These are phyloP conservation scores for Pharus latifolius DNA, from an alignment of 176 grass and related monocot genomes.

Conservation along the genomic window DNA sequence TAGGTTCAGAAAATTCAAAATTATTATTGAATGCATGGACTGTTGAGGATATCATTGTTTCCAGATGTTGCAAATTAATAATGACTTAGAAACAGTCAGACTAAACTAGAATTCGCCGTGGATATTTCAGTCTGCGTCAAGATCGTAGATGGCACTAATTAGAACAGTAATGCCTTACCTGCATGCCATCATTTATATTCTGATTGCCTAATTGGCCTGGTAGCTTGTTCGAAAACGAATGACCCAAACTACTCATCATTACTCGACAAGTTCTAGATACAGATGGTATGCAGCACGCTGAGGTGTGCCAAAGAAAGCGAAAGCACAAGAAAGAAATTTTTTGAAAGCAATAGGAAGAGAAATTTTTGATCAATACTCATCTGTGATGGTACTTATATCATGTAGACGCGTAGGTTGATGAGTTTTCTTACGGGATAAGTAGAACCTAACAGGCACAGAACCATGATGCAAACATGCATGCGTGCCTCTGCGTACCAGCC, in stretches of 20 bases:
- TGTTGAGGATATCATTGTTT: too few relatives aligned
- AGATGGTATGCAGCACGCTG: not conserved
- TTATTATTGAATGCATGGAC: too few relatives aligned
- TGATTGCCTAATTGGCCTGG: not conserved
- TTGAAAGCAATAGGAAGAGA: too few relatives aligned
- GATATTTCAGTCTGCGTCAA: not conserved
- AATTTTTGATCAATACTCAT: too few relatives aligned
- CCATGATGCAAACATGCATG: too few relatives aligned
- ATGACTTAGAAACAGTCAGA: not conserved
- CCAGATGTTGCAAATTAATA: not conserved
- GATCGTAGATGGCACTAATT: not conserved
- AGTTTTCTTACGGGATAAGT: too few relatives aligned
- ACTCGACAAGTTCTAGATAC: not conserved
- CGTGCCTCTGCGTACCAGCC: too few relatives aligned
- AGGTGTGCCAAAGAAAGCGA: not conserved
- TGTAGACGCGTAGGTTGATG: too few relatives aligned
- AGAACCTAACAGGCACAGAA: too few relatives aligned
- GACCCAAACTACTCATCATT: not conserved
- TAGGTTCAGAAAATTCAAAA: too few relatives aligned
- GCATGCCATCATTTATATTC: not conserved
- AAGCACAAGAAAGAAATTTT: too few relatives aligned
- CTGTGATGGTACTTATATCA: too few relatives aligned
- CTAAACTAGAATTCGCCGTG: not conserved
- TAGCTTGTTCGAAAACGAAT: not conserved
- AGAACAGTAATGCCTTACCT: slow-evolving; percentile 7